Base-by-base conservation (phyloP, 208 protist genomes). In the Leptomonas pyrrhocoris region DNA sequence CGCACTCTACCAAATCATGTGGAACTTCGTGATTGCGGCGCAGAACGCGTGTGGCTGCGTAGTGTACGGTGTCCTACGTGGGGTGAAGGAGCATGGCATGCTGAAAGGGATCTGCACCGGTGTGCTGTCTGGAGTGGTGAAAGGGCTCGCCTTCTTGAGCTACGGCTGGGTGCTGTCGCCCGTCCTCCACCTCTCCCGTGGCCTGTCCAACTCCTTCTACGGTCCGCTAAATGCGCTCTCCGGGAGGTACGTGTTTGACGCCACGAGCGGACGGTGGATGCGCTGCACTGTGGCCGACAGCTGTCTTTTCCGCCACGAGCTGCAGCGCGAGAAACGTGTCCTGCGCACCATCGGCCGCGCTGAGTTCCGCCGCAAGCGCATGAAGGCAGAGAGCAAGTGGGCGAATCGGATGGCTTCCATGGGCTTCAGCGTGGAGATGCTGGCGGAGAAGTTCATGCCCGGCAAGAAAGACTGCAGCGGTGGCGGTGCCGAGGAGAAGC, bases 131-230 rank as follows among this genome's bases (percentile, higher is more conserved):
- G 86, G 76, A 0, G 25, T 48, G 2, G 43, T n/a, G 13, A 60
- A 74, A 27, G 88, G 73, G 2, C 27, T 58, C 11, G 50, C 73
- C 40, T 94, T 87, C 72, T 53, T 96, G 21, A 59, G 54, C 18
- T 91, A 92, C 60, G 91, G 88, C 43, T 83, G 77, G 43, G 25
- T 94, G 5, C 28, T 93, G 12, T 96, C 91, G 0, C 91, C 91
- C 4, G 23, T 79, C 38, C 65, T 96, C 53, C 88, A 94, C 42
- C 65, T 96, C 43, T 66, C 80, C 9, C 68, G 73, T 38, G 88
- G 88, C 0, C 38, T 93, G 12, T 85, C 53, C 54, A 96, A 96
- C 69, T 81, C 76, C 51, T 16, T 91, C 12, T 86, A 87, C 38
- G 86, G 91, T 1, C 72, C 80, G 19, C 42, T 85, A 28, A 96